Percentiles rank a stretch among this genome's conserved stretches.
Conservation (phyloP, 257 asterid genomes). For the Galeopsis tetrahit region DNA sequence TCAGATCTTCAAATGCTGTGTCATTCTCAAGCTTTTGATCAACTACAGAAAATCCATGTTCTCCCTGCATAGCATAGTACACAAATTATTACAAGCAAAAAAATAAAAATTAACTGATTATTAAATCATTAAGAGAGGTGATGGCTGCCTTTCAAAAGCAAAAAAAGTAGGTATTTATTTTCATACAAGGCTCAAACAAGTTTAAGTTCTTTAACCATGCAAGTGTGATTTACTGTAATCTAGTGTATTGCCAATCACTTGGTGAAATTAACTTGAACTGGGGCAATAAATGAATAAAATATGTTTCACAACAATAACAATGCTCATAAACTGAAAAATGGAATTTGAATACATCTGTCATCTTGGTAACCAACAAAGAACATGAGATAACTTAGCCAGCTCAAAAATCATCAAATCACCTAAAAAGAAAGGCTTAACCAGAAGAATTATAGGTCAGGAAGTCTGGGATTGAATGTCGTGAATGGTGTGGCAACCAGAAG, state of each 20-base stretch:
- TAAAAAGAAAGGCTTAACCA: neutral
- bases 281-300: neutral
- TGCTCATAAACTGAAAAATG: slow-evolving; percentile 3
- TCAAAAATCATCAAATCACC: slow-evolving; percentile 6
- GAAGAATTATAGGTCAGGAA: slow-evolving; percentile 8
- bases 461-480: slow-evolving; percentile 1
- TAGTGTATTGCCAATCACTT: neutral
- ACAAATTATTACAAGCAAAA: neutral
- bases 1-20: slow-evolving; percentile 78
- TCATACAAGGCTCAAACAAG: neutral
- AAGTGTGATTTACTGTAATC: neutral
- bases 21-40: slow-evolving; percentile 68
- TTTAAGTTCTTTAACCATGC: neutral
- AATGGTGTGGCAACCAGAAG: neutral
- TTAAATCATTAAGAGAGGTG: slow-evolving; percentile 13
- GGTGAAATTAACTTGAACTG: neutral
- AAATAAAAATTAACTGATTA: neutral
- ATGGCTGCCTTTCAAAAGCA: neutral
- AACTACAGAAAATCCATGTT: slow-evolving; percentile 47
- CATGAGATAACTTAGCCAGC: neutral
- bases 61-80: slow-evolving; percentile 51
- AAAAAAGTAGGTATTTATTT: neutral
- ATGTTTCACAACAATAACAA: slow-evolving; percentile 7
- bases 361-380: slow-evolving; percentile 1
- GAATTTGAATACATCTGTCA: slow-evolving; percentile 3